Base-by-base conservation (phyloP, 148 eudicot species). In the Spergularia bocconei region DNA sequence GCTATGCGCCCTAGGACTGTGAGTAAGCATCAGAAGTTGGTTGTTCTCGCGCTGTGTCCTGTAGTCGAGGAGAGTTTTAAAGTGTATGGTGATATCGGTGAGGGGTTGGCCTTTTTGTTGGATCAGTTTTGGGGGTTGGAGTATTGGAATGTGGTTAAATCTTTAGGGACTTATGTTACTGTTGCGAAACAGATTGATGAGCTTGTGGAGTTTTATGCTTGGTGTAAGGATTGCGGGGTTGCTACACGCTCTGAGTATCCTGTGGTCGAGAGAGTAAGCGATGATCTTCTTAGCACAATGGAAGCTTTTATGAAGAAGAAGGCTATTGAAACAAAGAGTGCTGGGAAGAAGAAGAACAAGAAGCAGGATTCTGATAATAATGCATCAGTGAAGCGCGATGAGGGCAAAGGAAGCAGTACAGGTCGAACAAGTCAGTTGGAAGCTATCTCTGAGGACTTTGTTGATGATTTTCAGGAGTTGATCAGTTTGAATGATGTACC, bases 31-130 rank as follows among this genome's bases (percentile, higher is more conserved):
- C 74, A 78, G 73, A 71, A 72, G 38, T n/a, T 80, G 62, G 84
- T 91, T 67, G 69, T 87, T 55, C 82, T 82, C 64, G 88, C 88
- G 5, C 17, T 87, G n/a, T 78, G 78, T 70, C 84, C 77, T 9
- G 74, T 86, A 58, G 84, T 89, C 66, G 82, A 72, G 82, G 91
- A 91, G 68, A 91, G 93, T 76, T 89, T 86, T 72, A 79, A 62
- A 74, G 65, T 86, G 4, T 91, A 91, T 72, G 64, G 52, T 58
- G 91, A 91, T 74, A 80, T 89, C 6, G 80, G 87, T 70, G 90
- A 89, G 80, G 83, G 81, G 29, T 77, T 87, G 36, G 65, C 82
- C 0, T 70, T 83, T 38, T 70, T 89, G 78, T 21, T 83, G 25
- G 90, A 87, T 63, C 65, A 74, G 23, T 89, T 84, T 74, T 64